phyloP scores from a whole-genome alignment of 352 stramenopile species.

The Globisporangium okanoganense region DNA sequence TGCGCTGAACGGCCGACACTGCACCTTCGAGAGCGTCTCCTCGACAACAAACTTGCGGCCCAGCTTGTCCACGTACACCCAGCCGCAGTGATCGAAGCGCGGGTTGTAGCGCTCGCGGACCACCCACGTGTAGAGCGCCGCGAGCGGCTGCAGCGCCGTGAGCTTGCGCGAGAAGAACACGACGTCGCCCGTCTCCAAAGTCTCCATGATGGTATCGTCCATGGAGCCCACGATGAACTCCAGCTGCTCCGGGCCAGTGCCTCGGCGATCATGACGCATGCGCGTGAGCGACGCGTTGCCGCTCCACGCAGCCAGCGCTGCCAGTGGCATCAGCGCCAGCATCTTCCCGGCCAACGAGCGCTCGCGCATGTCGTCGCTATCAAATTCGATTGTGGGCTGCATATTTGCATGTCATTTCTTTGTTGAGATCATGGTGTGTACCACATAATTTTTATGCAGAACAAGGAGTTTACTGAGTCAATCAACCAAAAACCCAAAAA shows the following conservation, averaged over 20 bases:
- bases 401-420: conserved; percentile 2
- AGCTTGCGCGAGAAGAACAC: conserved; percentile 78
- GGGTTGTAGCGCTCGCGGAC: conserved; percentile 47
- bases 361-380: conserved; percentile 11
- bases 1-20: conserved; percentile 75
- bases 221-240: conserved; percentile 79
- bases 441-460: not conserved
- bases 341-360: conserved; percentile 31
- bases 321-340: conserved; percentile 60
- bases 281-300: conserved; percentile 56
- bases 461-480: not conserved
- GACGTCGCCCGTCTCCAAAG: conserved; percentile 79
- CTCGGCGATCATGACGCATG: conserved; percentile 36
- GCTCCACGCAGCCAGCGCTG: conserved; percentile 57
- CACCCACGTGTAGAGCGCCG: conserved; percentile 64
- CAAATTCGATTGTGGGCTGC: not conserved
- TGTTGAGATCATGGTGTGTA: not conserved
- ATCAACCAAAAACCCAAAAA: too few relatives aligned
- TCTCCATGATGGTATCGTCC: conserved; percentile 86
- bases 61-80: conserved; percentile 77
- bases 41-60: conserved; percentile 83
- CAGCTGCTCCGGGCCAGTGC: conserved; percentile 28
- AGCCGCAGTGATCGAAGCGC: conserved; percentile 79
- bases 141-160: conserved; percentile 63
- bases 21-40: conserved; percentile 73